Conservation (phyloP, 2,329 filamentous ascomycete genomes). For the Penicillium expansum region DNA sequence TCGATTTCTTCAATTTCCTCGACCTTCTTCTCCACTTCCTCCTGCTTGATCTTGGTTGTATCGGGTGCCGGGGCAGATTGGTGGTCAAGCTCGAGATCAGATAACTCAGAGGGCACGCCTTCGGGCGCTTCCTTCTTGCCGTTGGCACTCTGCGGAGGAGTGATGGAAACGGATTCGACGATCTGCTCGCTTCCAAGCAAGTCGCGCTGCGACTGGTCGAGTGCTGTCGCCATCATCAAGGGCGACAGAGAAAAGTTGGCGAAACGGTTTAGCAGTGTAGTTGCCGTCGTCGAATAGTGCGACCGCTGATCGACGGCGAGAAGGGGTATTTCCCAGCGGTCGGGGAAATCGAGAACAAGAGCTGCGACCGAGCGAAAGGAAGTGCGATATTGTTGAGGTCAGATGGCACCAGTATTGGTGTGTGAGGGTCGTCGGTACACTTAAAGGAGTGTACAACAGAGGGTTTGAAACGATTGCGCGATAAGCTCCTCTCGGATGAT, state of each 20-base stretch:
- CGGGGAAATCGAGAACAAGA: constrained; percentile 29
- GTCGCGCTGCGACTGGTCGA: constrained; percentile 33
- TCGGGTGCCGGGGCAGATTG: constrained; percentile 26
- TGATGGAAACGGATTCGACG: constrained; percentile 38
- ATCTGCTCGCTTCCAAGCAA: constrained; percentile 24
- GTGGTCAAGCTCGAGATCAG: constrained; percentile 42
- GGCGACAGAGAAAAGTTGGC: constrained; percentile 11
- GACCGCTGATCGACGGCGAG: constrained; percentile 47
- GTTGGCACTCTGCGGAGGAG: constrained; percentile 44
- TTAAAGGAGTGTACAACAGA: constrained; percentile 7
- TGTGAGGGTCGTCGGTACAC: constrained; percentile 8
- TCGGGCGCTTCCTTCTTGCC: constrained; percentile 46
- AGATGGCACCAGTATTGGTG: constrained; percentile 6
- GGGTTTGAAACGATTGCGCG: constrained; percentile 14
- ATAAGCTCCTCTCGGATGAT: constrained; percentile 24
- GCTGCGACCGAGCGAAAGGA: constrained; percentile 5
- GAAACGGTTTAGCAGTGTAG: constrained; percentile 13
- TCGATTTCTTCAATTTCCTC: constrained; percentile 75
- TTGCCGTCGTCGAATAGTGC: constrained; percentile 41
- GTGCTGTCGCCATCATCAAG: constrained; percentile 35
- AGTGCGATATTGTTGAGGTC: constrained; percentile 2
- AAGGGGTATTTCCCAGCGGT: constrained; percentile 40
- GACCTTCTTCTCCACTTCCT: constrained; percentile 57
- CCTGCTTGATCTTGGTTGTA: constrained; percentile 33
- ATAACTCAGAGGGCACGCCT: constrained; percentile 41